phyloP scores from a whole-genome alignment of 148 eudicot species.

The Polygonum aviculare region DNA sequence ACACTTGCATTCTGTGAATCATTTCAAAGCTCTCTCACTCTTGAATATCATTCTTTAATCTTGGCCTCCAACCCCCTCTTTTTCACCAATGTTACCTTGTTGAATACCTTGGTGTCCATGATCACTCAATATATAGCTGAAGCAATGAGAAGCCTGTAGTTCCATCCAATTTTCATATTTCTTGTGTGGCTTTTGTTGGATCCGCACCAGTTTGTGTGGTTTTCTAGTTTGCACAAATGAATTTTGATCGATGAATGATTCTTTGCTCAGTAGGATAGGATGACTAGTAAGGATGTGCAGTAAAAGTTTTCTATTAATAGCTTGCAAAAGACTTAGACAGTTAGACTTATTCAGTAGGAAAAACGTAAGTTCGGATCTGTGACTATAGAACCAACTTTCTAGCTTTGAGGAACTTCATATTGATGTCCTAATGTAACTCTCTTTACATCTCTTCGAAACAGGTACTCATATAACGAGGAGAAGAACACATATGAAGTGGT shows the following conservation, averaged over 20 bases:
- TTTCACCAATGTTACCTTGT: background rate
- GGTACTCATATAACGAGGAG: constrained; percentile 74
- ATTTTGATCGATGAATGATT: background rate
- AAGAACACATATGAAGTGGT: constrained; percentile 51
- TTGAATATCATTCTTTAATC: background rate
- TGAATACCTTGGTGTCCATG: background rate
- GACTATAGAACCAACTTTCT: background rate
- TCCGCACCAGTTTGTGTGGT: background rate
- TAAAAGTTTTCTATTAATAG: background rate
- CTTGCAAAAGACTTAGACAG: background rate
- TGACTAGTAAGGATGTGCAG: background rate
- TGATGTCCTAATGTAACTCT: background rate
- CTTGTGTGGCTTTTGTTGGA: background rate
- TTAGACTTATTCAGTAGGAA: background rate
- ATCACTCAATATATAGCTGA: background rate
- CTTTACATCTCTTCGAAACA: constrained; percentile 13
- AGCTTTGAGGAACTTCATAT: background rate
- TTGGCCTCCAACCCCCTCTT: background rate
- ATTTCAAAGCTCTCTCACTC: background rate
- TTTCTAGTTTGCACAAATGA: background rate
- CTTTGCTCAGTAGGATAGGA: background rate
- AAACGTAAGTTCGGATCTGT: background rate
- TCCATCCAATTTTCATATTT: background rate
- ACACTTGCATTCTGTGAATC: background rate
- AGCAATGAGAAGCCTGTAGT: background rate